Evolutionary conservation across 1,284 basidiomycete genomes (phyloP).

Genomic region (Golubevia pallescens): DNA sequence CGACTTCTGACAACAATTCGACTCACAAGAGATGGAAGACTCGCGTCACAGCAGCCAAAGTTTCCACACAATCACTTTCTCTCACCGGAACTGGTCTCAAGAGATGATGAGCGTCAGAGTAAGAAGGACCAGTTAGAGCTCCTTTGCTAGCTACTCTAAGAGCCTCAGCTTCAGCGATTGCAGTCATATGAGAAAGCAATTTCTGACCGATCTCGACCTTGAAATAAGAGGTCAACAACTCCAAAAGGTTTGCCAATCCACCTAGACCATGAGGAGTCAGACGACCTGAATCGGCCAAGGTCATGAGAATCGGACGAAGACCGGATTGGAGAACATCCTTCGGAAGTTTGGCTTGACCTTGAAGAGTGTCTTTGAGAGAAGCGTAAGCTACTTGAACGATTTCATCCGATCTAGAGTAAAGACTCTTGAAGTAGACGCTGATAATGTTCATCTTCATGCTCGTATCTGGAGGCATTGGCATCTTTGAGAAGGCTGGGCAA

Average conservation of each 20-base stretch:
- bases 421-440: conserved; percentile 95
- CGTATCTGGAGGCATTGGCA: conserved; percentile 33
- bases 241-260: conserved; percentile 91
- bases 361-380: conserved; percentile 84
- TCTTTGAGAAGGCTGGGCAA: conserved; percentile 77
- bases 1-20: too few species aligned
- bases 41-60: conserved; percentile 90
- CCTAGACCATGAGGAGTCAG: conserved; percentile 90
- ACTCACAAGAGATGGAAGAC: conserved; percentile 91
- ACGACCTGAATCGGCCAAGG: conserved; percentile 92
- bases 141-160: conserved; percentile 49
- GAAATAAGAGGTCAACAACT: conserved; percentile 97
- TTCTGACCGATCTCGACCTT: conserved; percentile 99
- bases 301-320: conserved; percentile 94
- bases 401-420: conserved; percentile 90
- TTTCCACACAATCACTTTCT: conserved; percentile 89
- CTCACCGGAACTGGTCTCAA: conserved; percentile 73
- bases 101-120: conserved; percentile 22
- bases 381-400: conserved; percentile 96
- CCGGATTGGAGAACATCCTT: conserved; percentile 95
- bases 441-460: conserved; percentile 77
- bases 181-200: conserved; percentile 79
- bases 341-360: conserved; percentile 86
- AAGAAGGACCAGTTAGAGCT: conserved; percentile 25
- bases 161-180: conserved; percentile 44